Evolutionary conservation across 2,329 filamentous ascomycete species (phyloP).

Genomic region (Parascedosporium putredinis): DNA sequence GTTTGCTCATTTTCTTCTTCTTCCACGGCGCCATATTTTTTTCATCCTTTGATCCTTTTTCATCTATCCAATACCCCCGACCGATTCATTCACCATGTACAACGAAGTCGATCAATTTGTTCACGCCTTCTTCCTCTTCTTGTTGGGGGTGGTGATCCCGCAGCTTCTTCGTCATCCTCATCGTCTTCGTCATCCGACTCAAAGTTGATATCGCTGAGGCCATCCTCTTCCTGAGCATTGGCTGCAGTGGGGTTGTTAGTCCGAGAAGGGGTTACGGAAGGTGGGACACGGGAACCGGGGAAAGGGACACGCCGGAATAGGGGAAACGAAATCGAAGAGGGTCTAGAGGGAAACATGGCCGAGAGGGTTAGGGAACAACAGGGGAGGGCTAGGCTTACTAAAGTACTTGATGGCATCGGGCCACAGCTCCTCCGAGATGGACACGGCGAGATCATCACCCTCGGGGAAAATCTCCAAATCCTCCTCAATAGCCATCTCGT

Average conservation of each 20-base stretch:
- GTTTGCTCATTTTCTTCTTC: too few species aligned
- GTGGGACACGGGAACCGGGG: background rate
- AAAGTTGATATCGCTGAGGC: conserved; percentile 59
- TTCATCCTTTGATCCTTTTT: too few species aligned
- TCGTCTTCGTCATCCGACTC: conserved; percentile 43
- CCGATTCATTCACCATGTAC: background rate
- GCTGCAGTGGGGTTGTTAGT: conserved; percentile 23
- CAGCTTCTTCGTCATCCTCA: conserved; percentile 12
- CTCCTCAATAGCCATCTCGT: conserved; percentile 52
- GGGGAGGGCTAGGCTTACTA: conserved; percentile 48
- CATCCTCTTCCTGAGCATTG: conserved; percentile 61
- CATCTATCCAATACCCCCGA: background rate
- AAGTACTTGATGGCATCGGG: conserved; percentile 84
- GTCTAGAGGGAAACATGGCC: background rate
- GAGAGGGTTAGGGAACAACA: too few species aligned
- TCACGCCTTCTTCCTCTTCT: conserved; percentile 30
- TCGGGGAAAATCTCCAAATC: conserved; percentile 79
- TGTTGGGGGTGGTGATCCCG: conserved; percentile 12
- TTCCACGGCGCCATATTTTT: background rate
- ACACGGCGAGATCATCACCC: conserved; percentile 71
- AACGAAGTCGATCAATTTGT: conserved; percentile 9
- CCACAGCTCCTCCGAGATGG: conserved; percentile 80
- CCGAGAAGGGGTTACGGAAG: too few species aligned
- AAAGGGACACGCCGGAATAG: background rate
- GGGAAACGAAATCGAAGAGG: too few species aligned